Base-by-base conservation (phyloP, 306 rosid genomes). In the Fagus sylvatica region DNA sequence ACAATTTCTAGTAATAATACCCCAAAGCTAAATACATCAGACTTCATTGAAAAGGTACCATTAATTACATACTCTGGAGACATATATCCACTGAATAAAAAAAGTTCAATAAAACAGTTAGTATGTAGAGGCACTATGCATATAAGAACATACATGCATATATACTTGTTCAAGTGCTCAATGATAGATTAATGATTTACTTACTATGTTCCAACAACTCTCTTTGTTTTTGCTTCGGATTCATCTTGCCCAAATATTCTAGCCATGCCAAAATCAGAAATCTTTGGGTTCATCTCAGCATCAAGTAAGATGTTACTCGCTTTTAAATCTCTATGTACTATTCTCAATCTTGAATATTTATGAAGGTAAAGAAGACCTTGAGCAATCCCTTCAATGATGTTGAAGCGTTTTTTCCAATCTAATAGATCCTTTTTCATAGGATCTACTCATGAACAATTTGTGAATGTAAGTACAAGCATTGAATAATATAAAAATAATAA, bases 201-300 rank as follows among this genome's bases (percentile, higher is more conserved):
- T 78, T 59, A 68, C 82, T 75, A 75, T 75, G 80, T 75, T 67
- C 80, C 80, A 69, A 60, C 84, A 48, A 80, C 19, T 40, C 74
- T 56, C 15, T 57, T 77, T 55, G 81, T 77, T 4, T 66, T 78
- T 67, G 62, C 86, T 74, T 82, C 86, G 3, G 49, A 53, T 15
- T 78, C 80, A 17, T 64, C 42, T 56, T 59, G 55, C 10, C 75
- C 60, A 60, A 78, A 78, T 74, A 82, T 82, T 48, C 74, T 65
- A 10, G 83, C 86, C 86, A 82, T 69, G 74, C 82, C 86, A 51
- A 82, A 82, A 74, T 74, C 80, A 17, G 86, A 74, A 37, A 77
- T 73, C 73, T 83, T 83, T 5, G 79, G 79, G 41, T 51, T 83
- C 79, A 78, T 71, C 36, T 36, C 68, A 17, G 65, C 28, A 72